Conservation (phyloP, 2,329 filamentous ascomycete genomes). For the Botryotinia narcissicola region DNA sequence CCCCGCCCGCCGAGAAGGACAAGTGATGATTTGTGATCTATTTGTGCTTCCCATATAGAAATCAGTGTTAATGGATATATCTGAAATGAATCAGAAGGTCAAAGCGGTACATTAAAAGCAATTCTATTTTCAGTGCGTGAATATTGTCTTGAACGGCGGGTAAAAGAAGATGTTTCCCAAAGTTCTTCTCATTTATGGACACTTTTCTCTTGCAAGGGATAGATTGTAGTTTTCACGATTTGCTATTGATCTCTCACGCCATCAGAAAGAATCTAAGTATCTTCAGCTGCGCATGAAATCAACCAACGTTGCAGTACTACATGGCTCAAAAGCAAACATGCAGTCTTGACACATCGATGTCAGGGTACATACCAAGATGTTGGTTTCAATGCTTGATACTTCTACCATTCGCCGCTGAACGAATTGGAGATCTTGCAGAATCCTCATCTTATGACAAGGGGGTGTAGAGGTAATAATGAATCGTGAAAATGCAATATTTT, state of each 20-base stretch:
- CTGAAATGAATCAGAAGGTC: not conserved
- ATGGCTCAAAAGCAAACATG: not conserved
- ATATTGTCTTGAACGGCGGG: not conserved
- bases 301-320: not conserved
- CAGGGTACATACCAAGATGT: not conserved
- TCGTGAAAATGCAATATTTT: not conserved
- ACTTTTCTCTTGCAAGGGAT: not conserved
- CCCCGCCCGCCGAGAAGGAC: constrained; percentile 7
- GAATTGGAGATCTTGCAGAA: not conserved
- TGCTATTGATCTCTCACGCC: not conserved
- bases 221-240: not conserved
- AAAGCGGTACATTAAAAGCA: not conserved
- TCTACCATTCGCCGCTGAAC: constrained; percentile 9
- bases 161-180: not conserved
- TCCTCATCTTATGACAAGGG: not conserved
- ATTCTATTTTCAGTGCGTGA: not conserved
- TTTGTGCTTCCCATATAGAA: not conserved
- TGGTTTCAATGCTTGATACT: not conserved
- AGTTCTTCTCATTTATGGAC: not conserved
- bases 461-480: not conserved
- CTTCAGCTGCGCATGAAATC: not conserved
- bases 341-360: not conserved
- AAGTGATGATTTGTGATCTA: not conserved
- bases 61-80: not conserved
- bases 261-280: not conserved